Evolutionary conservation across 768 basidiomycete species (phyloP).

Genomic region (Tricholoma furcatifolium): DNA sequence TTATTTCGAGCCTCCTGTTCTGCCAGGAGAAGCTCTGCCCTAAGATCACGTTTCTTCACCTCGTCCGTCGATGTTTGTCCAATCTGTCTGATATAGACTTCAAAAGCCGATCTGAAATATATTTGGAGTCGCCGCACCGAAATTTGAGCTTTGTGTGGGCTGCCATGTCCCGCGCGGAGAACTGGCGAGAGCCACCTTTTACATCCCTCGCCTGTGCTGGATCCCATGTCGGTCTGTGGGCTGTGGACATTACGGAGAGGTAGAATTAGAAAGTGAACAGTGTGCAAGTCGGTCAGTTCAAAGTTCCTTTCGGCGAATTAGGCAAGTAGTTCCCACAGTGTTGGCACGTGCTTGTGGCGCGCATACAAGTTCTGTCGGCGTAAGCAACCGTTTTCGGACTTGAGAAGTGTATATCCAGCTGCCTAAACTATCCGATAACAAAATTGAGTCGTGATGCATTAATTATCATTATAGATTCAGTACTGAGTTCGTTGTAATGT

Average conservation of each 20-base stretch:
- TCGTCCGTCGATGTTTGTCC: slow-evolving; percentile 85
- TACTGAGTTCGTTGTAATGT: too few relatives aligned
- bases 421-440: too few relatives aligned
- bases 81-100: slow-evolving; percentile 56
- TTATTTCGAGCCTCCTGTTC: slow-evolving; percentile 86
- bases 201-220: slow-evolving; percentile 93
- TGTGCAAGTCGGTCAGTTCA: neutral
- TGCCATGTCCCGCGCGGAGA: slow-evolving; percentile 91
- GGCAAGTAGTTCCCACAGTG: slow-evolving; percentile 9
- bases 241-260: slow-evolving; percentile 68
- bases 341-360: slow-evolving; percentile 9
- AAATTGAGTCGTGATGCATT: too few relatives aligned
- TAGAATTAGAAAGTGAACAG: neutral
- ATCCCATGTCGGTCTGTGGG: slow-evolving; percentile 96
- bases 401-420: too few relatives aligned
- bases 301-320: slow-evolving; percentile 3
- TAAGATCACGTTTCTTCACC: slow-evolving; percentile 75
- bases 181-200: slow-evolving; percentile 89
- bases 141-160: slow-evolving; percentile 98
- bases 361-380: too few relatives aligned
- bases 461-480: too few relatives aligned
- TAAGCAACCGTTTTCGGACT: too few relatives aligned
- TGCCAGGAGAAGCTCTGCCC: slow-evolving; percentile 78
- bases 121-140: slow-evolving; percentile 47
- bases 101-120: neutral